A percentile compares a stretch with the other conserved stretches of the same genome.
phyloP scores from a whole-genome alignment of 1,284 basidiomycete genomes.

The Irpex rosettiformis region DNA sequence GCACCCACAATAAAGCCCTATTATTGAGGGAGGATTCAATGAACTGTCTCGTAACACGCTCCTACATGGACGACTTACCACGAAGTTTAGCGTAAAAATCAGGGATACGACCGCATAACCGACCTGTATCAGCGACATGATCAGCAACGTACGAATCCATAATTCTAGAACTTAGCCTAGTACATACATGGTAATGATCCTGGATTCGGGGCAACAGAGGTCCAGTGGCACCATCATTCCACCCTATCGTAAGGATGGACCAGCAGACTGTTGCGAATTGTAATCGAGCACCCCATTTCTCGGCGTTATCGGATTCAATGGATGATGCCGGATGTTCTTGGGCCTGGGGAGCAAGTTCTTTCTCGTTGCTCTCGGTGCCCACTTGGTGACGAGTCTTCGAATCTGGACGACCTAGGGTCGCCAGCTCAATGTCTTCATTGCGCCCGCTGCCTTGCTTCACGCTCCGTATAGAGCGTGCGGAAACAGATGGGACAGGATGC shows the following conservation, averaged over 20 bases:
- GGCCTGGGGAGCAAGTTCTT: background rate
- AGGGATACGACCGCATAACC: constrained; percentile 46
- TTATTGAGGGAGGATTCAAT: background rate
- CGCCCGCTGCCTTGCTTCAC: background rate
- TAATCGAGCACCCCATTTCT: constrained; percentile 19
- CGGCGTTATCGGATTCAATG: background rate
- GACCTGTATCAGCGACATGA: constrained; percentile 26
- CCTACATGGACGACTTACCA: constrained; percentile 31
- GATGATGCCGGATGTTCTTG: background rate
- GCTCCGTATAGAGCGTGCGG: background rate
- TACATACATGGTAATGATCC: constrained; percentile 46
- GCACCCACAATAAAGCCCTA: constrained; percentile 48
- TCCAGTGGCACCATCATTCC: constrained; percentile 60
- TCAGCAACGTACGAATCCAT: background rate
- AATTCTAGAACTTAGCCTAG: constrained; percentile 11
- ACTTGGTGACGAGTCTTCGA: background rate
- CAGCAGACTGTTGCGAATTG: constrained; percentile 40
- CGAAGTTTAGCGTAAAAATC: constrained; percentile 52
- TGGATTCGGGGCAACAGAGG: constrained; percentile 58
- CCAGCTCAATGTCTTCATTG: background rate
- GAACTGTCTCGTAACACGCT: background rate
- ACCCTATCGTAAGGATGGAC: constrained; percentile 44
- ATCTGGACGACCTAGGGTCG: background rate
- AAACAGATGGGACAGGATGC: background rate
- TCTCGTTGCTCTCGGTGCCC: background rate